Percentiles rank a stretch among this genome's conserved stretches.
phyloP scores from a whole-genome alignment of 2,329 filamentous ascomycete genomes.

The Alternaria ventricosa region DNA sequence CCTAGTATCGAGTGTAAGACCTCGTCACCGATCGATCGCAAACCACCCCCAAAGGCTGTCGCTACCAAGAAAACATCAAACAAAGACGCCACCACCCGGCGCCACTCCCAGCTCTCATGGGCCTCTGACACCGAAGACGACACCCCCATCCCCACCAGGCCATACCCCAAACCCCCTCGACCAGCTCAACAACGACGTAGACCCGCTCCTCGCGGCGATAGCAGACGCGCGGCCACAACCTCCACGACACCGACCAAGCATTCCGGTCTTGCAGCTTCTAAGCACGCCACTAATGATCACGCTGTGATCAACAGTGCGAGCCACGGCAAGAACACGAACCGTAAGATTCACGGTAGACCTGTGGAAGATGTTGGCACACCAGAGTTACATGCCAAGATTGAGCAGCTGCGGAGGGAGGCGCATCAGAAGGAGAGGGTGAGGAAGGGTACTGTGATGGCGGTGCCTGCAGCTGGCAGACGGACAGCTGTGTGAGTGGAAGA shows the following conservation, averaged over 20 bases:
- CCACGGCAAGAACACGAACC: neutral
- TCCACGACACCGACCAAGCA: neutral
- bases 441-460: neutral
- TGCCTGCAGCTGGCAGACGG: neutral
- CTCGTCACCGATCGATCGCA: neutral
- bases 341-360: neutral
- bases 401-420: neutral
- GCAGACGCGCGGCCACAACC: neutral
- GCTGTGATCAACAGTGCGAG: neutral
- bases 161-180: neutral
- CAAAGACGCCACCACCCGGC: neutral
- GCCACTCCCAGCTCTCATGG: constrained; percentile 16
- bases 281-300: neutral
- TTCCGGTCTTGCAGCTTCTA: neutral
- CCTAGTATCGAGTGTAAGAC: neutral
- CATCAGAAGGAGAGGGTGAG: neutral
- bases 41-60: neutral
- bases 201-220: neutral
- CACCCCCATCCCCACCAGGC: neutral
- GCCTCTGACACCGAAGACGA: constrained; percentile 9
- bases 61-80: neutral
- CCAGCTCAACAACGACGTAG: neutral
- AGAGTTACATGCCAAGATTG: neutral
- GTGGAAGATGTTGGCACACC: neutral
- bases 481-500: neutral